These are phyloP conservation scores for Tulasnella sp. DNA, from an alignment of 768 basidiomycete species.

Conservation along the genomic window DNA sequence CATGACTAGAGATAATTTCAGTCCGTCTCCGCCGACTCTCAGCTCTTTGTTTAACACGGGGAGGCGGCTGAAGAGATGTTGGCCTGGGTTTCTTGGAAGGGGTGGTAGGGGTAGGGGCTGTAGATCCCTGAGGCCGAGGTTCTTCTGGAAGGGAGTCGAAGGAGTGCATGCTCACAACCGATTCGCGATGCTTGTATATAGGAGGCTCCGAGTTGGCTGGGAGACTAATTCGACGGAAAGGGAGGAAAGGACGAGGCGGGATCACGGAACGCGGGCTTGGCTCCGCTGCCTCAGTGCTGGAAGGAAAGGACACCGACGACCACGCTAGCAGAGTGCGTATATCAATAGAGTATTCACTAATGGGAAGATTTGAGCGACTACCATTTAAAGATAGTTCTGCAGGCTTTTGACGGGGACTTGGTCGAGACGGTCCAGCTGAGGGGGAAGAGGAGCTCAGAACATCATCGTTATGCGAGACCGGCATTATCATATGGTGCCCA, in stretches of 20 bases:
- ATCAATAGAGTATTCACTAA: background rate
- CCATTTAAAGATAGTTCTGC: background rate
- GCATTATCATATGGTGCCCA: background rate
- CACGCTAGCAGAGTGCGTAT: background rate
- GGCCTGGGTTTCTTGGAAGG: conserved; percentile 30
- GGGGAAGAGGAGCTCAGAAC: background rate
- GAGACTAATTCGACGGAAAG: conserved; percentile 42
- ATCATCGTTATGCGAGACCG: background rate
- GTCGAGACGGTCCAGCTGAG: background rate
- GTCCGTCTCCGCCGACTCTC: conserved; percentile 36
- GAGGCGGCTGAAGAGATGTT: conserved; percentile 6
- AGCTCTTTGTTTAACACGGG: conserved; percentile 34
- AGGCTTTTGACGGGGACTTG: background rate
- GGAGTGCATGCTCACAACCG: conserved; percentile 62
- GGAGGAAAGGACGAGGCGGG: conserved; percentile 25
- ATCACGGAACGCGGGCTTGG: background rate
- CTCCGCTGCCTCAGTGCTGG: background rate
- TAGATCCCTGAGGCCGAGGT: conserved; percentile 25
- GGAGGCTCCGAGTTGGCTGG: conserved; percentile 35
- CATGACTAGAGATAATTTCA: conserved; percentile 41
- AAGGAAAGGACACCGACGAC: background rate
- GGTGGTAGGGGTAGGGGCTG: conserved; percentile 31
- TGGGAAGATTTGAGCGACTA: background rate
- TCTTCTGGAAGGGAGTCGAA: conserved; percentile 64
- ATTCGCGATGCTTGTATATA: conserved; percentile 41